phyloP scores from a whole-genome alignment of 2,329 filamentous ascomycete genomes.

The Sphaceloma murrayae region DNA sequence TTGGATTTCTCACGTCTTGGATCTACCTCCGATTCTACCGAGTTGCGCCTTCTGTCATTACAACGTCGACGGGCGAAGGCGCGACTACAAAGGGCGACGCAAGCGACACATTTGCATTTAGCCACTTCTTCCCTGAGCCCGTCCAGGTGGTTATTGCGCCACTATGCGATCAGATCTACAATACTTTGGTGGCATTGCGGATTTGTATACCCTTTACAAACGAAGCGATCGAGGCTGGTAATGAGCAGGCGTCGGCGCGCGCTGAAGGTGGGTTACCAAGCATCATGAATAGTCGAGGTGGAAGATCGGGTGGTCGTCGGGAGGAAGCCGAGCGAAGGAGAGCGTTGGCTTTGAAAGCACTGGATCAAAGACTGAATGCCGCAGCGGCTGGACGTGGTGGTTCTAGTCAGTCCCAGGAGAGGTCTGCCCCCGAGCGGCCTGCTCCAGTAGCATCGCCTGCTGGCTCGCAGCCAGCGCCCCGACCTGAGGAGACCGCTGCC shows the following conservation, averaged over 20 bases:
- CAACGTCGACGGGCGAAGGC: conserved; percentile 41
- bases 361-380: conserved; percentile 87
- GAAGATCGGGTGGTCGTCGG: conserved; percentile 51
- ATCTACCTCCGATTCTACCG: conserved; percentile 96
- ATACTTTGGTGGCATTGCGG: conserved; percentile 61
- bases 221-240: conserved; percentile 65
- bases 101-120: conserved; percentile 91
- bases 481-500: conserved; percentile 1
- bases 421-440: background rate
- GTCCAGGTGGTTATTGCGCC: conserved; percentile 67
- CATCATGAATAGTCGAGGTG: conserved; percentile 43
- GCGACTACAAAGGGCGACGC: conserved; percentile 69
- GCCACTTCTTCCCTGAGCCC: conserved; percentile 85
- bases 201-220: conserved; percentile 79
- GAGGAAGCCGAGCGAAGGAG: conserved; percentile 87
- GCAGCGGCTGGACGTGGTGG: conserved; percentile 43
- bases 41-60: conserved; percentile 49
- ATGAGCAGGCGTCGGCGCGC: conserved; percentile 58
- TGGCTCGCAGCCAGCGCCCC: background rate
- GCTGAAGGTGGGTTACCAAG: conserved; percentile 53
- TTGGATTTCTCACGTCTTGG: conserved; percentile 82
- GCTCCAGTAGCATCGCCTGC: background rate
- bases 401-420: conserved; percentile 7
- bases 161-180: conserved; percentile 66
- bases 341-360: conserved; percentile 77